Evolutionary conservation across 805 yeast genomes (phyloP).

Genomic region (Candida insectorum): DNA sequence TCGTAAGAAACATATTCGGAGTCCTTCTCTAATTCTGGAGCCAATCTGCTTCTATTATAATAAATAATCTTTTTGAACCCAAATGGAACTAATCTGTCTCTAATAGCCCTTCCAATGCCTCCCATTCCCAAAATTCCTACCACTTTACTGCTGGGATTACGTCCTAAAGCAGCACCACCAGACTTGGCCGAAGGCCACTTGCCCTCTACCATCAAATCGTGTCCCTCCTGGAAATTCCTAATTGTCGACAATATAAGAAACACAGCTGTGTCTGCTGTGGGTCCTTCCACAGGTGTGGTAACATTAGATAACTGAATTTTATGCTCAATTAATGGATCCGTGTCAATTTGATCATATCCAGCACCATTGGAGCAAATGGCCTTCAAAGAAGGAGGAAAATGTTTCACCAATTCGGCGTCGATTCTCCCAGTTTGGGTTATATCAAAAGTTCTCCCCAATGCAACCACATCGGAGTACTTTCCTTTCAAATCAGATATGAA

Average conservation of each 20-base stretch:
- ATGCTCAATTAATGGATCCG: constrained; percentile 45
- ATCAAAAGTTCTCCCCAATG: constrained; percentile 51
- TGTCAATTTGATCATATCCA: constrained; percentile 72
- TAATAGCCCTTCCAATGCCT: constrained; percentile 81
- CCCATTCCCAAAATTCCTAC: constrained; percentile 88
- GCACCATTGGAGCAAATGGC: constrained; percentile 67
- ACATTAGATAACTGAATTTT: constrained; percentile 66
- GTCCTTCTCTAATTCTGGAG: constrained; percentile 61
- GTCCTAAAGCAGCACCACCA: constrained; percentile 60
- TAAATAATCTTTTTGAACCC: constrained; percentile 71
- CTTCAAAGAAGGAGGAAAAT: constrained; percentile 52
- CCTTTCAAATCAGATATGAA: constrained; percentile 41
- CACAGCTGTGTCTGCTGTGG: constrained; percentile 73
- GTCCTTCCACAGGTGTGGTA: constrained; percentile 62
- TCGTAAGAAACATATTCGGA: constrained; percentile 73
- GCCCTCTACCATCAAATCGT: constrained; percentile 50
- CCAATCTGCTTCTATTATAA: constrained; percentile 62
- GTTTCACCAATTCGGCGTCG: constrained; percentile 55
- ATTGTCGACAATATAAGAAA: constrained; percentile 59
- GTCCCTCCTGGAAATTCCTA: constrained; percentile 65
- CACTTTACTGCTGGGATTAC: constrained; percentile 70
- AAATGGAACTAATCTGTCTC: constrained; percentile 69
- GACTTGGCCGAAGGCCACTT: constrained; percentile 52
- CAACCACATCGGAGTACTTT: constrained; percentile 42
- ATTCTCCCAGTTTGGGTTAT: constrained; percentile 56